Percentiles rank a stretch among this genome's conserved stretches.
Evolutionary conservation across 257 asterid species (phyloP).

Genomic region (Coffea eugenioides): DNA sequence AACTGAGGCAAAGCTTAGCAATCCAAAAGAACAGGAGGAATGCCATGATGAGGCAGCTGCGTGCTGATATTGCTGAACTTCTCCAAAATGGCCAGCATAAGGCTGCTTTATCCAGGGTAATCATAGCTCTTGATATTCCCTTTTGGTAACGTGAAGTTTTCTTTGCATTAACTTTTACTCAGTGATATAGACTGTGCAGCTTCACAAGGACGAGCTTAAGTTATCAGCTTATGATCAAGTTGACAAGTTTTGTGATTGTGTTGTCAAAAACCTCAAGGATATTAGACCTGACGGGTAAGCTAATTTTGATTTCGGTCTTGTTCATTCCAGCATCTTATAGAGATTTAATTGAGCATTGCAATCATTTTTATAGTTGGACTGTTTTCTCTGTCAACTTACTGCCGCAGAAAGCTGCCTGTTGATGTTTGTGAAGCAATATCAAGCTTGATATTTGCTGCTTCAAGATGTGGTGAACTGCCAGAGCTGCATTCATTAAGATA

Average conservation of each 20-base stretch:
- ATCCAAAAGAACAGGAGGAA: conserved; percentile 28
- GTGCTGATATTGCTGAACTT: conserved; percentile 35
- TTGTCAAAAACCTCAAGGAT: conserved; percentile 14
- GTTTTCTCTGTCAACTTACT: not conserved
- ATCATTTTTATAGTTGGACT: not conserved
- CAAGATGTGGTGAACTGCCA: conserved; percentile 40
- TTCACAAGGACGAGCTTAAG: conserved; percentile 23
- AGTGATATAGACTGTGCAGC: conserved; percentile 23
- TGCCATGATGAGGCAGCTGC: conserved; percentile 29
- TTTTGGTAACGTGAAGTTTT: not conserved
- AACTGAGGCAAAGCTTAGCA: conserved; percentile 22
- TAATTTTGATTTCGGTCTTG: not conserved
- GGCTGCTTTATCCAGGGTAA: conserved; percentile 26
- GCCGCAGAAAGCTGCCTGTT: conserved; percentile 28
- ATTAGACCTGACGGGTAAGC: conserved; percentile 20
- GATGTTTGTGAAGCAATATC: conserved; percentile 34
- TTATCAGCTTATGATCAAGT: conserved; percentile 35
- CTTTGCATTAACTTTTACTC: not conserved
- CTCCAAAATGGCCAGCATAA: conserved; percentile 23
- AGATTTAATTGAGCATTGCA: not conserved
- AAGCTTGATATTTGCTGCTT: conserved; percentile 41
- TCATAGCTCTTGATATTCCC: not conserved
- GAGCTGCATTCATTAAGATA: conserved; percentile 31
- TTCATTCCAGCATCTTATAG: not conserved
- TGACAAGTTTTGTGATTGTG: conserved; percentile 23